phyloP scores from a whole-genome alignment of 75 land plant genomes.

The Cunninghamia lanceolata region DNA sequence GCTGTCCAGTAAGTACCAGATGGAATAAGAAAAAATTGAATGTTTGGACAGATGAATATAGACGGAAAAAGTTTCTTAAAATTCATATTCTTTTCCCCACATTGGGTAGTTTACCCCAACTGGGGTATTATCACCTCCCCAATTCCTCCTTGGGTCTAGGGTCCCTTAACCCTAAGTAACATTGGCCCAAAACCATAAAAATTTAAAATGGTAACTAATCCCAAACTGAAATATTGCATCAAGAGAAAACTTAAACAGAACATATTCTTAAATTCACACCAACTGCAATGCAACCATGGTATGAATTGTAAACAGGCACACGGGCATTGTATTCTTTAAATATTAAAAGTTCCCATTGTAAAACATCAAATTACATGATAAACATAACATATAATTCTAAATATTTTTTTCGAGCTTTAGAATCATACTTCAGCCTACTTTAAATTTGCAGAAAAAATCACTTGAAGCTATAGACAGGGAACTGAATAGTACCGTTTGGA shows the following conservation, averaged over 20 bases:
- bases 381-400: neutral
- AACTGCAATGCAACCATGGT: neutral
- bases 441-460: neutral
- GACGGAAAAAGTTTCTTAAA: no score
- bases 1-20: no score
- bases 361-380: neutral
- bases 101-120: no score
- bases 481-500: slow-evolving; percentile 76
- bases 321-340: neutral
- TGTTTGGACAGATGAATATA: no score
- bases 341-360: neutral
- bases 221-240: no score
- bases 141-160: neutral
- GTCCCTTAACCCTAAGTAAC: neutral
- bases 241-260: neutral
- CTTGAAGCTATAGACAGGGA: neutral
- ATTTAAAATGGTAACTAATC: no score
- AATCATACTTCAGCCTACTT: neutral
- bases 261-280: neutral
- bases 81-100: no score
- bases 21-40: no score
- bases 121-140: no score
- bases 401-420: neutral
- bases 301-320: neutral
- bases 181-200: neutral